Evolutionary conservation across 1,139 yeast species (phyloP), one percentile per base, ranked within the genome.

Genomic region (Wickerhamomyces sp.): DNA sequence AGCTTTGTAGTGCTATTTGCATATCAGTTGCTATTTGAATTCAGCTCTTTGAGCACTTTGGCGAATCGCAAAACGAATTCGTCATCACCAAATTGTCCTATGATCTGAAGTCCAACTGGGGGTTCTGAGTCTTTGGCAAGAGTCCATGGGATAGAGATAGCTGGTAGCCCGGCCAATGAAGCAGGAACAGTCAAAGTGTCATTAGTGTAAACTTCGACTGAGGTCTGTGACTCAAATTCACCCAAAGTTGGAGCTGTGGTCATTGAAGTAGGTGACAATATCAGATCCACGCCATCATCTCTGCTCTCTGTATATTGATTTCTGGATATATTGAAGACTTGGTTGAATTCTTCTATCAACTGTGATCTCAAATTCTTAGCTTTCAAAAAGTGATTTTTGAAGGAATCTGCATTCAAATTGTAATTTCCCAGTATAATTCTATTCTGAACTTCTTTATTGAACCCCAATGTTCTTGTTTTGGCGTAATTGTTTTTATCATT

Each of bases 181-280:
- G 94, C 86, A 0, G 99, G 97, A 5, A 91, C 85, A 0, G 97
- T 89, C 49, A 90, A 72, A 1, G 87, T 79, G 62, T 94, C 99
- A 61, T 89, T 87, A 42, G 84, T 72, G 57, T 86, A 90, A 15
- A 83, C 75, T 43, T 78, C 79, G 8, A 86, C 72, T 7, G 87
- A 72, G 43, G 75, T 69, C n/a, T 66, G 62, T 4, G 58, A 49
- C 33, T 72, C 62, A 52, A 70, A 75, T 29, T 76, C 71, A 15
- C 71, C 64, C 23, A 84, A 55, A 7, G 74, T 63, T 7, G 83
- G 79, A 7, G 96, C 81, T 37, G 69, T 55, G n/a, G 73, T 71
- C 47, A 80, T 72, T 2, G 93, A 71, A 0, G 96, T 86, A 5
- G 97, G 95, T 6, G 83, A 72, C 2, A 93, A 56, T 6, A 93